A percentile compares a stretch with the other conserved stretches of the same genome.
phyloP scores from a whole-genome alignment of 164 flowering plant genomes.

The Platanus orientalis region DNA sequence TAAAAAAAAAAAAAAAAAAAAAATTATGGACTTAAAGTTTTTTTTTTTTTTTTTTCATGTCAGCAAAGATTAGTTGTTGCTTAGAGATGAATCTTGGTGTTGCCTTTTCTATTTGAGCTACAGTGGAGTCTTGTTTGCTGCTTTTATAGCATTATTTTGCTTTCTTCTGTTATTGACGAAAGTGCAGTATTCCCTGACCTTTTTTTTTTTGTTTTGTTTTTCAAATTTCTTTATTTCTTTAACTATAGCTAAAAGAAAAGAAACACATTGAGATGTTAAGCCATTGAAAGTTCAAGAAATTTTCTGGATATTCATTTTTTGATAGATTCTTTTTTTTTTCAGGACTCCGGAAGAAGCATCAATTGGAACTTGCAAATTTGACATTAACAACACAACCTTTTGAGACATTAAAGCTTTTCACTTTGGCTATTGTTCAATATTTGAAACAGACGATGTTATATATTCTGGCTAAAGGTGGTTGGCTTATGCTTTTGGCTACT shows the following conservation, averaged over 20 bases:
- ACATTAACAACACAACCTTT: slow-evolving; percentile 62
- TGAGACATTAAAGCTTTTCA: slow-evolving; percentile 58
- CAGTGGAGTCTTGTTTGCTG: background rate
- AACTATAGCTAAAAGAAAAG: background rate
- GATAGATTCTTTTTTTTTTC: slow-evolving; percentile 20
- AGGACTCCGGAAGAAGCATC: slow-evolving; percentile 56
- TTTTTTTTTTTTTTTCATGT: too few relatives aligned
- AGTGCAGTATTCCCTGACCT: too few relatives aligned
- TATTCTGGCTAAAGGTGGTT: slow-evolving; percentile 62
- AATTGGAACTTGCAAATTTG: slow-evolving; percentile 60
- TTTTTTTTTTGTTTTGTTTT: too few relatives aligned
- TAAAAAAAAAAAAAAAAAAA: too few relatives aligned
- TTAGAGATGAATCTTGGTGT: background rate
- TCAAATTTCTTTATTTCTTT: too few relatives aligned
- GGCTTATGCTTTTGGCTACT: slow-evolving; percentile 47
- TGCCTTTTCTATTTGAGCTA: background rate
- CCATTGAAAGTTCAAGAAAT: background rate
- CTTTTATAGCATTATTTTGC: too few relatives aligned
- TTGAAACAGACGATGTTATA: slow-evolving; percentile 41
- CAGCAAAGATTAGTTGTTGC: too few relatives aligned
- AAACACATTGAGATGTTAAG: background rate
- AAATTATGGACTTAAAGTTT: too few relatives aligned
- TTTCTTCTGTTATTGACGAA: too few relatives aligned
- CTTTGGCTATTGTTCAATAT: slow-evolving; percentile 47
- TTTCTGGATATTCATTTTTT: background rate